Evolutionary conservation across 106 monocot species (phyloP).

Genomic region (Dendrobium catenatum): DNA sequence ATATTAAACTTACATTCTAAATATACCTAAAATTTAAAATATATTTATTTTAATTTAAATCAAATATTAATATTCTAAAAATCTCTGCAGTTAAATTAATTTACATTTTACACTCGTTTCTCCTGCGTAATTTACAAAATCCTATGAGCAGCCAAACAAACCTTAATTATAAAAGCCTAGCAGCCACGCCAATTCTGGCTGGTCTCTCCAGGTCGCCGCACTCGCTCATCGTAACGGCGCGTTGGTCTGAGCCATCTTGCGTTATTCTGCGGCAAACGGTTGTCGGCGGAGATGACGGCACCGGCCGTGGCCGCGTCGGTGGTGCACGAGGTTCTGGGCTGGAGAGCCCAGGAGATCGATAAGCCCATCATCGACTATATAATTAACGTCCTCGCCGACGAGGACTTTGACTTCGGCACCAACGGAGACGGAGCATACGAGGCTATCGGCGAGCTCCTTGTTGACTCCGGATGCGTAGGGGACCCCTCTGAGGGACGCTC

Average conservation of each 20-base stretch:
- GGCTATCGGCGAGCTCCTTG: constrained; percentile 87
- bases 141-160: no score
- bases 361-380: constrained; percentile 92
- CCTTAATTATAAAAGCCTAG: no score
- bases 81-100: no score
- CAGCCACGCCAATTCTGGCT: no score
- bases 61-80: no score
- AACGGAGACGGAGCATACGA: constrained; percentile 92
- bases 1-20: no score
- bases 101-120: no score
- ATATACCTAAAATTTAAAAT: no score
- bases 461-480: constrained; percentile 84
- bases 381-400: constrained; percentile 96
- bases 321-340: constrained; percentile 85
- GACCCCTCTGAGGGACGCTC: constrained; percentile 55
- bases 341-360: constrained; percentile 51
- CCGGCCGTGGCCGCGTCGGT: constrained; percentile 67
- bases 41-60: no score
- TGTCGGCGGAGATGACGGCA: constrained; percentile 19
- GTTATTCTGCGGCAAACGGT: not conserved
- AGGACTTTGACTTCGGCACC: constrained; percentile 97
- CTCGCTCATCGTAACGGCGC: not conserved
- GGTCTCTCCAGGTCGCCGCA: no score
- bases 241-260: not conserved
- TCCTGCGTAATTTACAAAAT: no score